These are phyloP conservation scores for Dissophora globulifera DNA, from an alignment of 192 early-diverging fungal species.

Conservation along the genomic window DNA sequence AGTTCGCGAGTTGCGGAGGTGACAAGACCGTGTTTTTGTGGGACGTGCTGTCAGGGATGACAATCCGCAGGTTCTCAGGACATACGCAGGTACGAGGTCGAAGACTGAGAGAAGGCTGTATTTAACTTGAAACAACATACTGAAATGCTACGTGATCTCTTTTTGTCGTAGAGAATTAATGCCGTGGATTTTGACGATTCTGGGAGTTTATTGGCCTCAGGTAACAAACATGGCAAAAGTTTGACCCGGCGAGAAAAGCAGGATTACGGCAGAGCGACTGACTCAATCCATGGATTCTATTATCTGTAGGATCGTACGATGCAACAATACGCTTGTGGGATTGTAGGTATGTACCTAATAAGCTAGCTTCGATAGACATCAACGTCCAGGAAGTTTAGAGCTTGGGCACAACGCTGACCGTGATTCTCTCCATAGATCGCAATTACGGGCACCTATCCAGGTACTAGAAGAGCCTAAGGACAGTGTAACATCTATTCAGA, in stretches of 20 bases:
- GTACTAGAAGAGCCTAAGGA: constrained; percentile 87
- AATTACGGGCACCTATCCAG: constrained; percentile 79
- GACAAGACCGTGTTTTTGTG: constrained; percentile 87
- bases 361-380: background rate
- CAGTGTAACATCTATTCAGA: constrained; percentile 79
- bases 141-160: too few species aligned
- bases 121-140: background rate
- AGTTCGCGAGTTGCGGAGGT: constrained; percentile 82
- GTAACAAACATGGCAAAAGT: constrained; percentile 50
- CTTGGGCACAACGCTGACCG: too few species aligned
- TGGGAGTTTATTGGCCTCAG: constrained; percentile 82
- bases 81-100: constrained; percentile 86
- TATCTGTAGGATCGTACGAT: constrained; percentile 66
- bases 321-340: constrained; percentile 85
- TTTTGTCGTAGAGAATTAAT: constrained; percentile 72
- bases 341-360: constrained; percentile 59
- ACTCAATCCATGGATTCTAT: background rate
- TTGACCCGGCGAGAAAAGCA: background rate
- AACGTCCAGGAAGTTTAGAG: too few species aligned
- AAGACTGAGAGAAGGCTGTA: background rate
- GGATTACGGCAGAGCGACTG: background rate
- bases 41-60: constrained; percentile 83
- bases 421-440: constrained; percentile 56
- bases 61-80: constrained; percentile 78
- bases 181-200: constrained; percentile 84